Conservation (phyloP, 805 yeast species). For the Candida sakaeoensis region DNA sequence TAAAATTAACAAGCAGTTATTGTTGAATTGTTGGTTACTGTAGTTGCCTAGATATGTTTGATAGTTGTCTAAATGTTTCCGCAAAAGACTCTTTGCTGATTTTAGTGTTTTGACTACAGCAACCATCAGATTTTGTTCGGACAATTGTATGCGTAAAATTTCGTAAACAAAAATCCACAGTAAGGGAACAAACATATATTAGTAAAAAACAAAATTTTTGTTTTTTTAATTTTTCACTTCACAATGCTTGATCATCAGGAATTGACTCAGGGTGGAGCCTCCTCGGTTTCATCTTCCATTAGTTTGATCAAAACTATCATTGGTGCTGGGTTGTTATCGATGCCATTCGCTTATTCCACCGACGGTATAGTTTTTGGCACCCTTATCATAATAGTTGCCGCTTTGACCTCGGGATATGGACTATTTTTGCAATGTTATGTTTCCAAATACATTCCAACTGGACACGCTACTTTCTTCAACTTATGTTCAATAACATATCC, state of each 20-base stretch:
- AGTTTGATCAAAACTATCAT: slow-evolving; percentile 73
- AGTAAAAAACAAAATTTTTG: no score
- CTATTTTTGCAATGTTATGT: slow-evolving; percentile 58
- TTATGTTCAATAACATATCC: slow-evolving; percentile 64
- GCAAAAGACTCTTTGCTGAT: no score
- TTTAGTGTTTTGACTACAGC: no score
- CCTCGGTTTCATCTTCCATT: slow-evolving; percentile 55
- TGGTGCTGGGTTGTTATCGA: slow-evolving; percentile 77
- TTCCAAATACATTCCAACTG: slow-evolving; percentile 51
- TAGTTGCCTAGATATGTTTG: no score
- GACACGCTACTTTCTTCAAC: slow-evolving; percentile 69
- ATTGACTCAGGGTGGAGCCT: slow-evolving; percentile 33
- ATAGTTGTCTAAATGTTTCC: no score
- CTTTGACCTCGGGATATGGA: slow-evolving; percentile 65
- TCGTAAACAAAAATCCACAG: no score
- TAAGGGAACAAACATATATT: no score
- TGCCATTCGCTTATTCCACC: slow-evolving; percentile 67
- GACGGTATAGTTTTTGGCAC: slow-evolving; percentile 64
- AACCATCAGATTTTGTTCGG: no score
- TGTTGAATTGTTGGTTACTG: no score
- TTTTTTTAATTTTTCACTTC: no score
- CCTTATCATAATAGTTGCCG: slow-evolving; percentile 55
- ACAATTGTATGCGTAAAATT: no score
- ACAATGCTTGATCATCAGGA: slow-evolving; percentile 14
- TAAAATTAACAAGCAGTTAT: no score